Conservation (phyloP, 129 eudicot species). For the Daucus carota region DNA sequence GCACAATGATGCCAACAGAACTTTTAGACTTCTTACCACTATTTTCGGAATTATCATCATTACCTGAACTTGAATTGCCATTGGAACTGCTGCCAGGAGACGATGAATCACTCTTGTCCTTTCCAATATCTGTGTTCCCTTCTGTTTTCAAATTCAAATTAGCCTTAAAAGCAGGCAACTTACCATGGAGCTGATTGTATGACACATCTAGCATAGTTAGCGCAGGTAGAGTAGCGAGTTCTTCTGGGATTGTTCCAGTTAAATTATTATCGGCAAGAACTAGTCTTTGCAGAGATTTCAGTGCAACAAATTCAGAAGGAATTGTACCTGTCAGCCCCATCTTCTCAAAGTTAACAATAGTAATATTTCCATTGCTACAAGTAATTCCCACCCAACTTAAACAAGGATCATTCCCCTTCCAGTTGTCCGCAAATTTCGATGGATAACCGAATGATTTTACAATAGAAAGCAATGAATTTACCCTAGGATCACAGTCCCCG, state of each 20-base stretch:
- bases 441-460: constrained; percentile 71
- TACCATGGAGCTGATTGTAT: constrained; percentile 67
- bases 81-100: constrained; percentile 24
- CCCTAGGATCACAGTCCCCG: constrained; percentile 79
- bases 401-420: constrained; percentile 95
- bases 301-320: constrained; percentile 54
- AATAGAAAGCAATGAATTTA: constrained; percentile 46
- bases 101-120: constrained; percentile 31
- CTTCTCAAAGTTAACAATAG: constrained; percentile 60
- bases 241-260: constrained; percentile 68
- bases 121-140: constrained; percentile 79
- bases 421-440: constrained; percentile 40
- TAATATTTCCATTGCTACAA: constrained; percentile 63
- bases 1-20: constrained; percentile 41
- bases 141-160: constrained; percentile 43
- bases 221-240: constrained; percentile 65
- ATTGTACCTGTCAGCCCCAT: constrained; percentile 67
- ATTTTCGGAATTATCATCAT: constrained; percentile 20
- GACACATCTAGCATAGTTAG: constrained; percentile 62
- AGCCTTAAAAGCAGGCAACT: constrained; percentile 55
- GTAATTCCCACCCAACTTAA: constrained; percentile 81
- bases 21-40: constrained; percentile 47
- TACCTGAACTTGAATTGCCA: constrained; percentile 15
- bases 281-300: constrained; percentile 75
- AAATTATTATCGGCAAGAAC: constrained; percentile 75